Evolutionary conservation across 1,284 basidiomycete species (phyloP).

Genomic region (Ceratorhiza oryzae-sativae): DNA sequence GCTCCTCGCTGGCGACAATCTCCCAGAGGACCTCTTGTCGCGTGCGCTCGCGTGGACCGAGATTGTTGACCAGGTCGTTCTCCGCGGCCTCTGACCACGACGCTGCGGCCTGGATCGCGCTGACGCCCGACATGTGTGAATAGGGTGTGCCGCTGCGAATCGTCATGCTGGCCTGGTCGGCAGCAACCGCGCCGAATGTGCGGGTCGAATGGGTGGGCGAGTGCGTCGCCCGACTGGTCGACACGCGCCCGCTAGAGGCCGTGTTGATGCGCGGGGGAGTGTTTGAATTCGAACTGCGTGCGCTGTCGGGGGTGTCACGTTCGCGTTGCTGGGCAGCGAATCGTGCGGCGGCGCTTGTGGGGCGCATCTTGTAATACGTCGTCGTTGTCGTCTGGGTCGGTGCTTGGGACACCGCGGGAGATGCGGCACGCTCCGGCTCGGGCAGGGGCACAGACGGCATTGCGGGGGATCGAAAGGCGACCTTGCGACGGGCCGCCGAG

Average conservation of each 20-base stretch:
- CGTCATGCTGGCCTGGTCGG: slow-evolving; percentile 47
- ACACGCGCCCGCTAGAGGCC: neutral
- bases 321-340: slow-evolving; percentile 14
- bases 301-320: neutral
- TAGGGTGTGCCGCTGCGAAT: slow-evolving; percentile 80
- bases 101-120: slow-evolving; percentile 74
- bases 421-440: slow-evolving; percentile 18
- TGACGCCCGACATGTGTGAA: slow-evolving; percentile 70
- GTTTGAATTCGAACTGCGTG: neutral
- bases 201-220: slow-evolving; percentile 68
- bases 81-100: slow-evolving; percentile 98
- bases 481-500: slow-evolving; percentile 63
- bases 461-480: slow-evolving; percentile 76
- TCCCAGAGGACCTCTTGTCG: slow-evolving; percentile 98
- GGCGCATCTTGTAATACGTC: slow-evolving; percentile 33
- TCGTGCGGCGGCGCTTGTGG: slow-evolving; percentile 27
- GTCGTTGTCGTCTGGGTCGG: slow-evolving; percentile 29
- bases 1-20: slow-evolving; percentile 96
- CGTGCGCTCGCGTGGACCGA: slow-evolving; percentile 91
- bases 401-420: neutral
- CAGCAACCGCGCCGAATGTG: slow-evolving; percentile 45
- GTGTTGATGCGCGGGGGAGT: slow-evolving; percentile 16
- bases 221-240: slow-evolving; percentile 86
- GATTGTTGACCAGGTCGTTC: slow-evolving; percentile 91
- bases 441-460: slow-evolving; percentile 45